Base-by-base conservation (phyloP, 805 yeast species). In the Ogataea populi-albae region DNA sequence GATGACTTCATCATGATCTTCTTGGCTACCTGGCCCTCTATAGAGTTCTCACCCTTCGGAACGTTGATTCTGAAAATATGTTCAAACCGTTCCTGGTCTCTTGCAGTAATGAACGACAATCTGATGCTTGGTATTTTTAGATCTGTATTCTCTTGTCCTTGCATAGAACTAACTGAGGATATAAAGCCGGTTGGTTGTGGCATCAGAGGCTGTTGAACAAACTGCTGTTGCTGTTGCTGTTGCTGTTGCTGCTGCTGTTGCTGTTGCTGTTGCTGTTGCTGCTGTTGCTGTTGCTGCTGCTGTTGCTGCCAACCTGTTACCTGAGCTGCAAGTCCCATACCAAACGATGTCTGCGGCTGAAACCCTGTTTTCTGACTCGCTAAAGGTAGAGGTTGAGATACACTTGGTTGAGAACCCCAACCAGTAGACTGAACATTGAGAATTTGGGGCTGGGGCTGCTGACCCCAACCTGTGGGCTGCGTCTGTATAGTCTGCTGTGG, bases 51-150 rank as follows among this genome's bases (percentile, higher is more conserved):
- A n/a, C 83, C 81, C 14, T 68, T 64, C 15, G 81, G 73, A 18
- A 89, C 91, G 16, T 88, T 81, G 15, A 86, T 73, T 47, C 91
- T 68, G 59, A 91, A 91, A 48, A 91, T 67, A 50, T 80, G 79
- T 61, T 87, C 96, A 55, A 85, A 91, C 57, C 86, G 83, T 40
- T 75, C 73, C 65, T 91, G 98, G 58, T 91, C 97, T 22, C 75
- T 77, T 17, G 84, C 81, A 3, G 95, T 78, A 43, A 91, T 77
- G 57, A 91, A 91, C 8, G 95, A 79, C 34, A 91, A 68, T 47
- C 97, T 75, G 41, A 86, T 84, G 46, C 66, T 66, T 27, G 93
- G 93, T 44, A 84, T 78, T 52, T 79, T 79, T 43, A 85, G 50
- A 12, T 70, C 78, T 25, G 62, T 69, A 54, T 80, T 78, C 49